Conservation (phyloP, 2,329 filamentous ascomycete species). For the Penicillium sp. region DNA sequence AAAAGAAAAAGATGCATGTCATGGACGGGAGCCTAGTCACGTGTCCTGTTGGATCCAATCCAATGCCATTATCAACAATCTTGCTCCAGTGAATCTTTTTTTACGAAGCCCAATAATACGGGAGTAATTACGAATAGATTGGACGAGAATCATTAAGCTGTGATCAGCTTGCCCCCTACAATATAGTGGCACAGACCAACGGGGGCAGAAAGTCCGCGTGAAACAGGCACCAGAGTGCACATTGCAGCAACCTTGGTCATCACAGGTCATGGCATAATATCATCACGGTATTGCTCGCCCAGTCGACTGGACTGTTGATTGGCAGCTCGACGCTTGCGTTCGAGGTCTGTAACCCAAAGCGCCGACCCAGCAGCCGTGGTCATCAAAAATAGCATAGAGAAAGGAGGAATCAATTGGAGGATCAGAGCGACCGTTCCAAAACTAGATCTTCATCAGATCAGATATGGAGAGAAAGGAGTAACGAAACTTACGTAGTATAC, state of each 20-base stretch:
- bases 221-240: not conserved
- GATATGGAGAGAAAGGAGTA: not conserved
- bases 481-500: conserved; percentile 68
- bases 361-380: conserved; percentile 83
- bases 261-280: conserved; percentile 26
- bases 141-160: not conserved
- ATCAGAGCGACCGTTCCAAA: conserved; percentile 84
- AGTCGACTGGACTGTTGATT: conserved; percentile 16
- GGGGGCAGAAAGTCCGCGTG: not conserved
- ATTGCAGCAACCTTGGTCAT: not conserved
- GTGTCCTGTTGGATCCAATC: not conserved
- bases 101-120: not conserved
- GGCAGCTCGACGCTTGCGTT: conserved; percentile 53
- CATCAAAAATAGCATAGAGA: conserved; percentile 93
- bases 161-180: not conserved
- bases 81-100: not conserved
- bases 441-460: conserved; percentile 32
- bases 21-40: not conserved
- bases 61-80: not conserved
- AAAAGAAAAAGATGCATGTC: not conserved
- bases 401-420: conserved; percentile 79
- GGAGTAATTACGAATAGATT: not conserved
- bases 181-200: not conserved
- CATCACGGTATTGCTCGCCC: conserved; percentile 39
- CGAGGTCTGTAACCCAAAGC: conserved; percentile 79